Conservation (phyloP, 257 asterid species). For the Solanum rostratum region DNA sequence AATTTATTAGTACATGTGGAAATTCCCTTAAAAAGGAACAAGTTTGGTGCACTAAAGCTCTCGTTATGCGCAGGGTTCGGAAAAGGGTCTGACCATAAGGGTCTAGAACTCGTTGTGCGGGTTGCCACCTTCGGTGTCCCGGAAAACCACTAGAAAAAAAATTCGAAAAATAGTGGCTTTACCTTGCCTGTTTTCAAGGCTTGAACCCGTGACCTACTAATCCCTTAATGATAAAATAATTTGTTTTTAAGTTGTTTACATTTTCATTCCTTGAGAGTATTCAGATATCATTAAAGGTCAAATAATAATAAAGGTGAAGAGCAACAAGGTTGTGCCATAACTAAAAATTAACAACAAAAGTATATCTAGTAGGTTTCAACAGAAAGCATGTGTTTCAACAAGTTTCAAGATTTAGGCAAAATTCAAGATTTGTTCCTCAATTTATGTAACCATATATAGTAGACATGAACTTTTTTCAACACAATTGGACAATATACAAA, state of each 20-base stretch:
- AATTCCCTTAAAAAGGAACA: neutral
- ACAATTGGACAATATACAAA: neutral
- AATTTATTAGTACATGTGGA: neutral
- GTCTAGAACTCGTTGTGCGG: no score
- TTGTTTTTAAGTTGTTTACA: neutral
- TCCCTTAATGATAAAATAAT: neutral
- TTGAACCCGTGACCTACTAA: no score
- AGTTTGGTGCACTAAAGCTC: no score
- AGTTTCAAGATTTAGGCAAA: constrained; percentile 30
- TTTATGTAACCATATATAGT: neutral
- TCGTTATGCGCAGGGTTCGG: no score
- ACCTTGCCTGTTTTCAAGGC: no score
- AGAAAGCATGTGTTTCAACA: constrained; percentile 71
- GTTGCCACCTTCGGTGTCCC: no score
- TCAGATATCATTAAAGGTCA: neutral
- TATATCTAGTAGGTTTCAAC: constrained; percentile 20
- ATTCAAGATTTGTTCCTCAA: constrained; percentile 19
- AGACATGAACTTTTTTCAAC: neutral
- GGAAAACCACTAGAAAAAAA: no score
- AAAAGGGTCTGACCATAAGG: no score
- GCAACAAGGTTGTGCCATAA: constrained; percentile 46
- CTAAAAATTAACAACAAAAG: constrained; percentile 20
- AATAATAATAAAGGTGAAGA: neutral
- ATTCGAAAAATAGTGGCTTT: no score
- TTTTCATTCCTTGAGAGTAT: neutral